phyloP scores from a whole-genome alignment of 805 yeast species.

The Candida schatavii region DNA sequence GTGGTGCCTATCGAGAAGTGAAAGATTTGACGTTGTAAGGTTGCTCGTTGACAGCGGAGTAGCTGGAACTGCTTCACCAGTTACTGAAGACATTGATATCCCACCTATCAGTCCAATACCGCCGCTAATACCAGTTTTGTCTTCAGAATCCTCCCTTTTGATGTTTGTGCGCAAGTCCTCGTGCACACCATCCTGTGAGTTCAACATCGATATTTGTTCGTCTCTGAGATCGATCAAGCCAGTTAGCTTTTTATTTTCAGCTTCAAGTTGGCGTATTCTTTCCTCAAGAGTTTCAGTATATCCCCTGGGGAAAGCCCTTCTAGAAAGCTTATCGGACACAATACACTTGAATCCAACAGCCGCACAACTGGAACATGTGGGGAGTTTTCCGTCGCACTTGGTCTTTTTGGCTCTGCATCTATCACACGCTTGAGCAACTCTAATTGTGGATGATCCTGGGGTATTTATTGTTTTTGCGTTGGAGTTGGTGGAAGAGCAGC shows the following conservation, averaged over 20 bases:
- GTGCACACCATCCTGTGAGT: slow-evolving; percentile 2
- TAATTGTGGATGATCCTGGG: slow-evolving; percentile 61
- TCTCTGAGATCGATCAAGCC: slow-evolving; percentile 64
- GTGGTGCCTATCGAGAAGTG: slow-evolving; percentile 4
- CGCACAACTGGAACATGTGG: slow-evolving; percentile 74
- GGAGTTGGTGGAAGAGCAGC: slow-evolving; percentile 8
- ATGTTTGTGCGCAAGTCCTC: background rate
- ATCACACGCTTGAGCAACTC: slow-evolving; percentile 91
- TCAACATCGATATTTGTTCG: slow-evolving; percentile 50
- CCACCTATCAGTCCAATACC: background rate
- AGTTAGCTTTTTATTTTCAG: slow-evolving; percentile 68
- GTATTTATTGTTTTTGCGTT: slow-evolving; percentile 52
- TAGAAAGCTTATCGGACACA: slow-evolving; percentile 79
- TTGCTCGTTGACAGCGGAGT: background rate
- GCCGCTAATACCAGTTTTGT: background rate
- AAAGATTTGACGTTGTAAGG: slow-evolving; percentile 9
- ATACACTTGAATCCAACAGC: slow-evolving; percentile 85
- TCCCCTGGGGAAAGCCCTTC: slow-evolving; percentile 88
- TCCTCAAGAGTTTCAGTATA: slow-evolving; percentile 89
- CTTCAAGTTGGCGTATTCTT: slow-evolving; percentile 79
- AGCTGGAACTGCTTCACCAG: background rate
- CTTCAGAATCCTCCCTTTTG: background rate
- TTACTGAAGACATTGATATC: no score
- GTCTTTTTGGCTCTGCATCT: slow-evolving; percentile 80
- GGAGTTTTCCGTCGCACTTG: slow-evolving; percentile 72